Conservation (phyloP, 345 rosid genomes). For the Pseudoturritis turrita region DNA sequence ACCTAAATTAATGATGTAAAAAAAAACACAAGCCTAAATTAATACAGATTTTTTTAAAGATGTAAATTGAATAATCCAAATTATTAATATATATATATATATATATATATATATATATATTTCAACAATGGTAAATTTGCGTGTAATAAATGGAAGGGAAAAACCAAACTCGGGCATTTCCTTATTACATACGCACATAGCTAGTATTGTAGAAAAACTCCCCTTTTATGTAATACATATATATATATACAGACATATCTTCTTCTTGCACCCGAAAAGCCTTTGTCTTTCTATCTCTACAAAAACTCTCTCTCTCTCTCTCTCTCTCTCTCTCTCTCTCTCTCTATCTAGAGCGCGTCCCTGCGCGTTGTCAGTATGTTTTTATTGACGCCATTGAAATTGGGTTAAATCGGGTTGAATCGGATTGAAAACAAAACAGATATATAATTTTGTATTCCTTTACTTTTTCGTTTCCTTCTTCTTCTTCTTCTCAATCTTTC, state of each 20-base stretch:
- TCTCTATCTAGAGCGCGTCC: conserved; percentile 28
- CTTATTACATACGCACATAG: conserved; percentile 10
- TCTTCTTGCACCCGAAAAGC: conserved; percentile 26
- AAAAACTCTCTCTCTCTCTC: conserved; percentile 3
- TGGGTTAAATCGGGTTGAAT: conserved; percentile 30
- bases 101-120: neutral
- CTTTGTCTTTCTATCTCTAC: conserved; percentile 27
- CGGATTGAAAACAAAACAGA: conserved; percentile 15
- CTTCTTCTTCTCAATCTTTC: neutral
- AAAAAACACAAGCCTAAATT: too few species aligned
- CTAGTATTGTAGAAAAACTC: conserved; percentile 10
- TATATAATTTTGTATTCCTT: neutral
- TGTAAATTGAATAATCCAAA: neutral
- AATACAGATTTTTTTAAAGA: neutral
- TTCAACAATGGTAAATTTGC: neutral
- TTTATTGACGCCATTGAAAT: conserved; percentile 37
- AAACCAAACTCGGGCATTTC: neutral
- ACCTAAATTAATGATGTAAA: too few species aligned
- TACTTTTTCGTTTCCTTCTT: too few species aligned
- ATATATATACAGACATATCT: conserved; percentile 23
- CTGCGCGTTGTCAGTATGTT: conserved; percentile 27
- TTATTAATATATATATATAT: neutral
- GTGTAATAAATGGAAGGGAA: neutral
- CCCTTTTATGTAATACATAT: neutral
- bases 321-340: neutral